These are phyloP conservation scores for Scortechinia acanthostroma DNA, from an alignment of 2,329 filamentous ascomycete species.

Conservation along the genomic window DNA sequence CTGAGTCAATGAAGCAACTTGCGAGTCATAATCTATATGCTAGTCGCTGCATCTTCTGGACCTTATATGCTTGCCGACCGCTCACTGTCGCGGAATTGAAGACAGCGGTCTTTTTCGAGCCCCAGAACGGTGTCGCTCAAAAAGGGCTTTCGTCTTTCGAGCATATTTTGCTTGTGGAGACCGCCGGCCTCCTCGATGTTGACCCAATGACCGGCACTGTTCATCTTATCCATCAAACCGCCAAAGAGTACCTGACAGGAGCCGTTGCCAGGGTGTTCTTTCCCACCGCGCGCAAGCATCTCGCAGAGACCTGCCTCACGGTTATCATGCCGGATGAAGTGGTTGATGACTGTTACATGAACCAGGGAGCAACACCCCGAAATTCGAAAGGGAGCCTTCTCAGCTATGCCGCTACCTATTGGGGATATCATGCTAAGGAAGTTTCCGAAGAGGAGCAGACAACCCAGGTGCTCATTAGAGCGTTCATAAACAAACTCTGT, in stretches of 20 bases:
- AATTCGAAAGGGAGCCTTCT: slow-evolving; percentile 8
- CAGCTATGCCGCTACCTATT: slow-evolving; percentile 15
- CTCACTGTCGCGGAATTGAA: background rate
- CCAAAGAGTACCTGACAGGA: slow-evolving; percentile 16
- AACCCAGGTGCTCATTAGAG: slow-evolving; percentile 15
- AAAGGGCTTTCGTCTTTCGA: background rate
- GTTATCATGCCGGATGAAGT: slow-evolving; percentile 16
- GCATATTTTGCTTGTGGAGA: background rate
- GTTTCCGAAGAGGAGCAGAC: slow-evolving; percentile 17
- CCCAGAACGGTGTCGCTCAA: background rate
- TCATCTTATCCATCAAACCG: slow-evolving; percentile 16
- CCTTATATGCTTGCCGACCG: background rate
- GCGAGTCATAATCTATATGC: background rate
- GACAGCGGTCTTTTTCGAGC: background rate
- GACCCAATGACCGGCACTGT: slow-evolving; percentile 14
- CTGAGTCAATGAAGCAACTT: background rate
- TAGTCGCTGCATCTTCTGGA: background rate
- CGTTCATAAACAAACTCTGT: slow-evolving; percentile 19
- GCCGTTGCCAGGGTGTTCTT: slow-evolving; percentile 17
- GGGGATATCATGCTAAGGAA: slow-evolving; percentile 17
- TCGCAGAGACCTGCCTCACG: slow-evolving; percentile 16
- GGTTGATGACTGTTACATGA: slow-evolving; percentile 18
- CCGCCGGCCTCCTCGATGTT: slow-evolving; percentile 13
- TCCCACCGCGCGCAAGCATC: slow-evolving; percentile 14
- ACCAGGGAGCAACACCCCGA: slow-evolving; percentile 6